Evolutionary conservation across 176 grass and related monocot species (phyloP), one percentile per base, ranked within the genome.

Genomic region (Tillandsia leiboldiana): DNA sequence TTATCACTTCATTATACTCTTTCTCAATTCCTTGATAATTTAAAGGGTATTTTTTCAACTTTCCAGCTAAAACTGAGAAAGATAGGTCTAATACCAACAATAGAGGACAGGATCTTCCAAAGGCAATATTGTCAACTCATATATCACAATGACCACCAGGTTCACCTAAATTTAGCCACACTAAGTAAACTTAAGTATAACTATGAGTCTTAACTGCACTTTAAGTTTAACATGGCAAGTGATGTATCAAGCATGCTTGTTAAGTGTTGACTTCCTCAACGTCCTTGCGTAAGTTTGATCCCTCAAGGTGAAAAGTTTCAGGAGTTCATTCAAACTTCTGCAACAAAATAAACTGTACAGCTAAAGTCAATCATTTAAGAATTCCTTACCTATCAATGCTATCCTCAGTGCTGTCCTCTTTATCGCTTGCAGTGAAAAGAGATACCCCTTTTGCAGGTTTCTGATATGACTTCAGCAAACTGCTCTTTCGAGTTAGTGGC

Each of bases 361-460:
- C 51, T 78, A 14, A 15, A 71, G 66, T 50, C 66, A 66, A 9
- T 63, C 58, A 66, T 48, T 47, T 80, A 23, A 48, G 53, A 56
- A 20, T 70, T 83, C 49, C 72, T 76, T 84, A 94, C 90, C 66
- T 65, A 65, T 53, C 63, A 69, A 79, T 84, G 57, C 28, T 50
- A 47, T 85, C 66, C 10, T 27, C 33, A 69, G 81, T 84, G 57
- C 28, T 50, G 50, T 85, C 66, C 10, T 27, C 33, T 65, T 59
- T 76, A 13, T 17, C 58, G 68, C 68, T 79, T 73, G 51, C 67
- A 26, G 78, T 66, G 24, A 53, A 54, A 76, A 68, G 33, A 9
- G 53, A 70, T 48, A 73, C 14, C 65, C 58, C 71, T 63, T 78
- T 72, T 78, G 56, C 67, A 78, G 63, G 67, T 54, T 82, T 87